phyloP scores from a whole-genome alignment of 306 rosid genomes.

The Herpetospermum pedunculosum region DNA sequence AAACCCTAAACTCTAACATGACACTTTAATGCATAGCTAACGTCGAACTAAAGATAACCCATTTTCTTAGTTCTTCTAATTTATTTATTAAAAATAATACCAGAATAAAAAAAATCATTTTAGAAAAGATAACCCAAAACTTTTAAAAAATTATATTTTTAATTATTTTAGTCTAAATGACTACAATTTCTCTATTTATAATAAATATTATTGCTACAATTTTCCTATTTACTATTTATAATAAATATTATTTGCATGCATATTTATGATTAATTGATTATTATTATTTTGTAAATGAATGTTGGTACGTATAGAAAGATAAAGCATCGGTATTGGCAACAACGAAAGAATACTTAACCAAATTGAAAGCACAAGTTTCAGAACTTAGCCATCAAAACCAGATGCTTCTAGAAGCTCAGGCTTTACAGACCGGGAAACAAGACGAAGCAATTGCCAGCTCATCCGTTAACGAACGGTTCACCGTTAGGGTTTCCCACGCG shows the following conservation, averaged over 20 bases:
- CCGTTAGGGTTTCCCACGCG: neutral
- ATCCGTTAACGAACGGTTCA: neutral
- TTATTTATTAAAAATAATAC: too few species aligned
- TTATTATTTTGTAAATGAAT: neutral
- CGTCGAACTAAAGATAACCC: too few species aligned
- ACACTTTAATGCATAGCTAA: too few species aligned
- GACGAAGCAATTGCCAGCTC: neutral
- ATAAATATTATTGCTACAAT: too few species aligned
- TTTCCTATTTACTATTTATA: too few species aligned
- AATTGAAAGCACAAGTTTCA: constrained; percentile 6
- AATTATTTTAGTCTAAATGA: too few species aligned
- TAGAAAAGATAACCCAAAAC: too few species aligned
- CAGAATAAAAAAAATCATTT: too few species aligned
- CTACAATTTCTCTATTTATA: too few species aligned
- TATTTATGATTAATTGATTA: neutral
- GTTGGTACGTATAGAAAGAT: neutral
- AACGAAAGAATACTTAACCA: neutral
- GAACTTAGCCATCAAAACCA: constrained; percentile 5
- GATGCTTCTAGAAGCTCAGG: neutral
- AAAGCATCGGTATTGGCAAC: constrained; percentile 8
- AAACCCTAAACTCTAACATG: too few species aligned
- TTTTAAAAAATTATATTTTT: too few species aligned
- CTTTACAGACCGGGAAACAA: neutral
- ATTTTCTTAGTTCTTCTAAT: too few species aligned
- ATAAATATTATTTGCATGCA: neutral